Evolutionary conservation across 805 yeast genomes (phyloP).

Genomic region (Yarrowia sp.): DNA sequence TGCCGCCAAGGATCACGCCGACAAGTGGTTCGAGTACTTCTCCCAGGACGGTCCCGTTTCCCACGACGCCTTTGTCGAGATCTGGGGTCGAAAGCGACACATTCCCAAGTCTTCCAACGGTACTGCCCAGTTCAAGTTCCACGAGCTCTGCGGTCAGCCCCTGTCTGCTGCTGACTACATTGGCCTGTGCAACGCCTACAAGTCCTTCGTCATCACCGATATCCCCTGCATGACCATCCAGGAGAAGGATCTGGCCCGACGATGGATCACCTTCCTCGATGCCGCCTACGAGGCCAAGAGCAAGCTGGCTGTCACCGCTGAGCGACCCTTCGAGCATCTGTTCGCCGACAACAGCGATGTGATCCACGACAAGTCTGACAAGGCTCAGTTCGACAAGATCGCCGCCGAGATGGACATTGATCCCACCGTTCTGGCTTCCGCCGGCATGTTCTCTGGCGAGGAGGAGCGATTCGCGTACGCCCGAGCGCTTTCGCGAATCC

Average conservation of each 20-base stretch:
- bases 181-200: slow-evolving; percentile 71
- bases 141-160: slow-evolving; percentile 81
- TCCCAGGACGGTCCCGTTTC: slow-evolving; percentile 54
- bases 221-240: slow-evolving; percentile 80
- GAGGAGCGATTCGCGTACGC: slow-evolving; percentile 98
- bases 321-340: slow-evolving; percentile 76
- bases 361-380: slow-evolving; percentile 29
- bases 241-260: slow-evolving; percentile 77
- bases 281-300: slow-evolving; percentile 94
- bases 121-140: slow-evolving; percentile 88
- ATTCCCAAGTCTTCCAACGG: slow-evolving; percentile 75
- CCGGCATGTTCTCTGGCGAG: slow-evolving; percentile 66
- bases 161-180: slow-evolving; percentile 94
- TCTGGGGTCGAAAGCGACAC: slow-evolving; percentile 83
- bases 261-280: slow-evolving; percentile 92
- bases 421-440: slow-evolving; percentile 46
- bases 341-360: slow-evolving; percentile 63
- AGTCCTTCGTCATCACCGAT: slow-evolving; percentile 83
- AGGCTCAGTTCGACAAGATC: slow-evolving; percentile 44
- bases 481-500: slow-evolving; percentile 82
- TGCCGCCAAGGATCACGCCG: slow-evolving; percentile 59
- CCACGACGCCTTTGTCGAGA: slow-evolving; percentile 43
- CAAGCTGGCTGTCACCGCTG: slow-evolving; percentile 83
- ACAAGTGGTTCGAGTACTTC: slow-evolving; percentile 77
- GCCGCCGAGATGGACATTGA: slow-evolving; percentile 77